Evolutionary conservation across 139 green algal genomes (phyloP), one percentile per base, ranked within the genome.

Genomic region (Monoraphidium neglectum): DNA sequence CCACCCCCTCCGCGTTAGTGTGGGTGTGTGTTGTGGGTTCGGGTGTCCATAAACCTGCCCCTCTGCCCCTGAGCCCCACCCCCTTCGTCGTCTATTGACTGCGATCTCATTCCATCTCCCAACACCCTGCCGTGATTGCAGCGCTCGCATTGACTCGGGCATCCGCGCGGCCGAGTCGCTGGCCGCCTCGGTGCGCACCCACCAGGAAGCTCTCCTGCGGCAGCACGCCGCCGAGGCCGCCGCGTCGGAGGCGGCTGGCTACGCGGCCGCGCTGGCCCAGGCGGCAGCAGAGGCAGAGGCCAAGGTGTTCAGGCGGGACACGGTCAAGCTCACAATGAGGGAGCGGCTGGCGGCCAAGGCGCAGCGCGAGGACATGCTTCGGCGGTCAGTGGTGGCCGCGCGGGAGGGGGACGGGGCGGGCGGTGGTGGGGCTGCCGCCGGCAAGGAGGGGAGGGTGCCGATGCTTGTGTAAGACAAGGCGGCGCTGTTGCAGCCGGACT

Each of bases 291-390:
- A 78, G 32, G 61, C 61, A 26, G 35, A 47, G 46, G 23, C 74
- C 40, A 68, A 59, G 64, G 35, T 79, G 36, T 82, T 70, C 60
- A 47, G 79, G 70, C 81, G 87, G 74, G 87, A 91, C 71, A 66
- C 46, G 37, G 79, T 33, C 10, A 82, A 87, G 57, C 79, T 89
- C 32, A 89, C 79, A 1, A 74, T 91, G 74, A 74, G 63, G 5
- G 87, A 91, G 80, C 72, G 87, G 59, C 79, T 83, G 18, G 77
- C 79, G 28, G 83, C 84, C 18, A 91, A 91, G 81, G 63, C 76
- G n/a, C 77, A 83, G 61, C 88, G 88, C 74, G 83, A 87, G 49
- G 62, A 67, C 24, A 84, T 84, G 79, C 75, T 88, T 5, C 68
- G 66, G n/a, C 77, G 77, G 70, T 83, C 74, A 70, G 24, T 84